Evolutionary conservation across 352 stramenopile genomes (phyloP), one percentile per base, ranked within the genome.

Genomic region (Globisporangium echinulatum): DNA sequence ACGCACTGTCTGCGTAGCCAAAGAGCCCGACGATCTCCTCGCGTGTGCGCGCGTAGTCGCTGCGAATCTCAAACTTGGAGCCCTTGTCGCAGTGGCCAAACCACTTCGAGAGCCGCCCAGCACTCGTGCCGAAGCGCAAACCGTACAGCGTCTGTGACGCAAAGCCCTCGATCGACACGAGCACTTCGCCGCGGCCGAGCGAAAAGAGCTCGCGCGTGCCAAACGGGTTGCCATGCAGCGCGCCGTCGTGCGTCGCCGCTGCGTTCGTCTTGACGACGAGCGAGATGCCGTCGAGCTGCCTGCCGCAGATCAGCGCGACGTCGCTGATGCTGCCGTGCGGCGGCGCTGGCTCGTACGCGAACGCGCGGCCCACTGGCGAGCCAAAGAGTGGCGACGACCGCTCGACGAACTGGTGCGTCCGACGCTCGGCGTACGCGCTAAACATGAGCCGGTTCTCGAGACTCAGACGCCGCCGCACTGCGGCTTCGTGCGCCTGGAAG

Each of bases 401-500:
- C 55, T 92, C 83, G 19, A 70, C 66, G 50, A 85, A 91, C 54
- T 90, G 74, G 52, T 92, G 81, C 10, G 86, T 63, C 7, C 69
- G 71, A 7, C 83, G 83, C 59, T 92, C 75, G 33, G 73, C 76
- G 68, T 85, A 92, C 0, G 81, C 81, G 4, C 67, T 71, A 37
- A 92, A 79, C 75, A 92, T 87, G 43, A 92, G 67, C 0, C 81
- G 81, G 33, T 82, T 86, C 63, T 92, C 83, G 33, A 91, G 68
- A 52, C 65, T 71, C n/a, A 92, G 55, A 0, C 81, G 71, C 33
- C 72, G 60, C 6, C 75, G 73, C 1, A 90, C 73, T 48, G 87
- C 75, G 1, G 75, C 67, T 39, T 86, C 79, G 54, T 92, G 81
- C 17, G 64, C 55, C 53, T 83, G 67, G 62, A 91, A 88, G 14